Evolutionary conservation across 2,329 filamentous ascomycete species (phyloP), one percentile per base, ranked within the genome.

Genomic region (Cladophialophora yegresii): DNA sequence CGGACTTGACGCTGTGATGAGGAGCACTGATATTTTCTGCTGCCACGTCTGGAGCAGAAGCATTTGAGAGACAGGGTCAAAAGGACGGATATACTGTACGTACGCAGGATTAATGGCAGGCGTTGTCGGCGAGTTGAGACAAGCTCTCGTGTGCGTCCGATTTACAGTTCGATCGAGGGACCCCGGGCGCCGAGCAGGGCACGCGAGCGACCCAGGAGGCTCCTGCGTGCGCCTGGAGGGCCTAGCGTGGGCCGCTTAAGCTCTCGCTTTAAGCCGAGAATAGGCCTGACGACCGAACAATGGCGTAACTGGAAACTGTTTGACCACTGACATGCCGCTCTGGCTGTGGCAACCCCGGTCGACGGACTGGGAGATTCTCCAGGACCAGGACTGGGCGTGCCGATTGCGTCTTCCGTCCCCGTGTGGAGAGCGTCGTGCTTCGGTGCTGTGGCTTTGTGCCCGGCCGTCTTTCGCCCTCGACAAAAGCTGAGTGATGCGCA

Each of bases 181-280:
- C 36, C 26, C 26, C 26, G 26, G 26, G 3, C 7, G 47, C 26
- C 12, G 47, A 50, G 54, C 33, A 43, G 36, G 30, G 51, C 30
- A 54, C 13, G 28, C 30, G 28, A n/a, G 36, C 36, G 36, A 40
- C 13, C 16, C 36, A 40, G 36, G 36, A 33, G 30, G 26, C 51
- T 54, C 26, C 28, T 33, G 36, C 36, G 26, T 54, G 4, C 13
- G 28, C 51, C 3, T 28, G 23, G n/a, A 26, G 12, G n/a, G 26
- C 51, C 12, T 32, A 16, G 33, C 12, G 12, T 4, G 4, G 33
- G 56, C 56, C 45, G 36, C 30, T 30, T 59, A 51, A 59, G 57
- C 47, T 59, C 47, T 59, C 57, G 57, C 57, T 51, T 59, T 59
- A 59, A 43, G n/a, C 47, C 57, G 30, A 59, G 47, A 59, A 59